Conservation (phyloP, 345 rosid species). For the Triadica sebifera region DNA sequence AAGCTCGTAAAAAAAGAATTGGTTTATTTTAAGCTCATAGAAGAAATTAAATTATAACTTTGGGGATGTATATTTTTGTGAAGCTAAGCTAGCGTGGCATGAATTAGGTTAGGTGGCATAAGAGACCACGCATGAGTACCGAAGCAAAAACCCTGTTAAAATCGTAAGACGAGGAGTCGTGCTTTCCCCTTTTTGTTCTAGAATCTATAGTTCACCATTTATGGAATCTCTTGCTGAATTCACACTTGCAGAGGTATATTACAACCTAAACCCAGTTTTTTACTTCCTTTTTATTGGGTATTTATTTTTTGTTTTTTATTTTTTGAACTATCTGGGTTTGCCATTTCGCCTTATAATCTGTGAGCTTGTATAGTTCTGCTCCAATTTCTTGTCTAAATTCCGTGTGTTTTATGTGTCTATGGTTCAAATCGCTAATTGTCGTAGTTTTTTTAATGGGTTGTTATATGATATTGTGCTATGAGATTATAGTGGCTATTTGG, state of each 20-base stretch:
- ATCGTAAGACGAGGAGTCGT: not conserved
- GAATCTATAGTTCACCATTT: not conserved
- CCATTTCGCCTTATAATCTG: not conserved
- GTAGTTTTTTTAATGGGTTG: not conserved
- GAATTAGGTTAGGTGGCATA: too few relatives aligned
- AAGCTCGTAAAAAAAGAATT: too few relatives aligned
- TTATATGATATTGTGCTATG: not conserved
- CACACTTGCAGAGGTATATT: constrained; percentile 25
- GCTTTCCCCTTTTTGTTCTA: not conserved
- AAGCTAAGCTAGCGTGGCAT: too few relatives aligned
- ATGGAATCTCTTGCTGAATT: constrained; percentile 18
- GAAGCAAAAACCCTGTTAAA: too few relatives aligned
- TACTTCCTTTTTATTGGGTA: not conserved
- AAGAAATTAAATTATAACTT: too few relatives aligned
- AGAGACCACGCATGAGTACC: too few relatives aligned
- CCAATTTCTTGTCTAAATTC: not conserved
- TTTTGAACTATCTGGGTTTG: not conserved
- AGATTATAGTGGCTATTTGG: not conserved
- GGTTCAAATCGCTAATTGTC: not conserved
- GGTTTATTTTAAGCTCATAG: too few relatives aligned
- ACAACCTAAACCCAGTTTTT: not conserved
- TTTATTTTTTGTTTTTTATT: not conserved
- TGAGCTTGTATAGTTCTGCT: not conserved
- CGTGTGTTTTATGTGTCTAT: not conserved
- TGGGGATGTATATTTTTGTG: too few relatives aligned